Conservation (phyloP, 805 yeast genomes). For the Grigorovia transvaalensis region DNA sequence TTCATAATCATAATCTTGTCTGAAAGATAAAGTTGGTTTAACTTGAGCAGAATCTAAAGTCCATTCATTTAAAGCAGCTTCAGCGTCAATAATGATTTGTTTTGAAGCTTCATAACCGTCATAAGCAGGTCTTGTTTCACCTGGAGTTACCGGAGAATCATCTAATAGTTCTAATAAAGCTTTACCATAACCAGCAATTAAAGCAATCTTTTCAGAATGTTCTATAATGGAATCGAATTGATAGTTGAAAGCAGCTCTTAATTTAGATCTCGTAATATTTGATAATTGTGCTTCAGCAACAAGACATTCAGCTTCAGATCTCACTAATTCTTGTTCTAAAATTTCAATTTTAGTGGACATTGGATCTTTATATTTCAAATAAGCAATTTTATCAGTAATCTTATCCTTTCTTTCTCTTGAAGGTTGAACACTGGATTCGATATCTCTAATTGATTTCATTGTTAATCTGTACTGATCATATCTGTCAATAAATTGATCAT, state of each 20-base stretch:
- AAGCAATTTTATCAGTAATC: conserved; percentile 76
- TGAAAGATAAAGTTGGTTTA: conserved; percentile 67
- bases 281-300: conserved; percentile 90
- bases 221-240: conserved; percentile 82
- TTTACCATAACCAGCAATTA: conserved; percentile 85
- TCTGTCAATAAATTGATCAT: conserved; percentile 77
- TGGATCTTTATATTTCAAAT: conserved; percentile 76
- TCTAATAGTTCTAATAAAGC: conserved; percentile 74
- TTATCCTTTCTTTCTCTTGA: conserved; percentile 78
- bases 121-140: conserved; percentile 83
- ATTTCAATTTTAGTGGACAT: conserved; percentile 62
- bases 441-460: conserved; percentile 69
- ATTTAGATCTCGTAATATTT: conserved; percentile 77
- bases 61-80: conserved; percentile 74
- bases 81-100: conserved; percentile 79
- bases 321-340: conserved; percentile 78
- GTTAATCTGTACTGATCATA: conserved; percentile 82
- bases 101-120: conserved; percentile 84
- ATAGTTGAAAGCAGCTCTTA: conserved; percentile 73
- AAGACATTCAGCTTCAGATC: conserved; percentile 85
- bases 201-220: conserved; percentile 74
- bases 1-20: conserved; percentile 24
- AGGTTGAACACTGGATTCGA: conserved; percentile 81
- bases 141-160: conserved; percentile 80
- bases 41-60: conserved; percentile 75